phyloP scores from a whole-genome alignment of 1,284 basidiomycete species.

The Pyrrhoderma noxium region DNA sequence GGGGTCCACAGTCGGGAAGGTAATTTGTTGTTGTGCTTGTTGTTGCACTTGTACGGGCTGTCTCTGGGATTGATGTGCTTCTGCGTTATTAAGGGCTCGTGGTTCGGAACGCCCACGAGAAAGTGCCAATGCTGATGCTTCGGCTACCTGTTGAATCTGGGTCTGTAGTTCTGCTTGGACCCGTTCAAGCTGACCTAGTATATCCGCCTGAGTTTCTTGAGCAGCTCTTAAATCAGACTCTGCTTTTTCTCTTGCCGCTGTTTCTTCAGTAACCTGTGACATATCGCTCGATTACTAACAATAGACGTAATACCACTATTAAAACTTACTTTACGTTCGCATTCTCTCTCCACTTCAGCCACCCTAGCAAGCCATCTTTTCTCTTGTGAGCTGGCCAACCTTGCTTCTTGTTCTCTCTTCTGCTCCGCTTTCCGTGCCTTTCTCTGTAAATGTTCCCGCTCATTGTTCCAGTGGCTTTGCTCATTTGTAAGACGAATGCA shows the following conservation, averaged over 20 bases:
- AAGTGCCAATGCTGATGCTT: too few relatives aligned
- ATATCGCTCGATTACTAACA: not conserved
- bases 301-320: not conserved
- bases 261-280: constrained; percentile 10
- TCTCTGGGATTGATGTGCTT: too few relatives aligned
- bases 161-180: constrained; percentile 5
- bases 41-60: not conserved
- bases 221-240: not conserved
- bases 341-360: constrained; percentile 9
- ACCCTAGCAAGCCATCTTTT: constrained; percentile 7
- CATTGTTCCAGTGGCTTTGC: not conserved
- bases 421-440: constrained; percentile 1
- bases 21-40: not conserved
- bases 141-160: not conserved
- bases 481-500: too few relatives aligned
- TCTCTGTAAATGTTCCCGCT: constrained; percentile 10
- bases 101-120: too few relatives aligned
- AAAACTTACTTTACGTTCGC: constrained; percentile 9
- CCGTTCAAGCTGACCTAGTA: not conserved
- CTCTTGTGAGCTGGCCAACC: constrained; percentile 1
- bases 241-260: not conserved
- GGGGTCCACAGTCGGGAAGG: not conserved
- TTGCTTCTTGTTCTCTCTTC: constrained; percentile 6
- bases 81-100: too few relatives aligned
- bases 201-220: constrained; percentile 5